Conservation (phyloP, 768 basidiomycete species). For the Tylopilus rubrobrunneus region DNA sequence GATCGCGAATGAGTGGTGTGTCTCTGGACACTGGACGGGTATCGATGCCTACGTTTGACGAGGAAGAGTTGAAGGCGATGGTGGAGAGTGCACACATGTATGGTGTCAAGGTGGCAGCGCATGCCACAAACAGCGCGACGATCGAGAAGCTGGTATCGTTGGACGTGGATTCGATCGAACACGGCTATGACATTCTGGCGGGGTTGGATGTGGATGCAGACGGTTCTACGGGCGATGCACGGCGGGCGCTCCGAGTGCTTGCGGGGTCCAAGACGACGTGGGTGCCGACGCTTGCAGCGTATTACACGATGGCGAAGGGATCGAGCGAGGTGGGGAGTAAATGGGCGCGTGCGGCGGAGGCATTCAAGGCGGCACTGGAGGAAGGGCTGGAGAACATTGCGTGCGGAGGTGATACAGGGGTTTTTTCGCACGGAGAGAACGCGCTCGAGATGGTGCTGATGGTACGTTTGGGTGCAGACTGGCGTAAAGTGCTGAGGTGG, state of each 20-base stretch:
- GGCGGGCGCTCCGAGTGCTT: not conserved
- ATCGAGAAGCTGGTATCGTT: not conserved
- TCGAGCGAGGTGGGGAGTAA: not conserved
- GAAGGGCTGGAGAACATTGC: not conserved
- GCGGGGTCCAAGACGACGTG: not conserved
- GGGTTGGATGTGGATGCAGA: not conserved
- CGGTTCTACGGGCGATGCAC: not conserved
- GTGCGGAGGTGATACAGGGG: not conserved
- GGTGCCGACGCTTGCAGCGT: not conserved
- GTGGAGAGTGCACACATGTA: slow-evolving; percentile 40
- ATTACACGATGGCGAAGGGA: not conserved
- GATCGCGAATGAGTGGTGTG: not conserved
- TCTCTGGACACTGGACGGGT: not conserved
- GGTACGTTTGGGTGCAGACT: not conserved
- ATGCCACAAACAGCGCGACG: not conserved
- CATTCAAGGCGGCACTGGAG: not conserved
- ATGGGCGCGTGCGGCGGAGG: not conserved
- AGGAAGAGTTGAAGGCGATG: slow-evolving; percentile 44
- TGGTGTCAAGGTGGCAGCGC: not conserved
- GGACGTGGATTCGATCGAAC: slow-evolving; percentile 55
- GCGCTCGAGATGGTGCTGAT: too few species aligned
- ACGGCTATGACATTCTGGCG: slow-evolving; percentile 37
- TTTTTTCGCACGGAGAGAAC: too few species aligned
- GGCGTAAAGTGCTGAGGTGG: not conserved
- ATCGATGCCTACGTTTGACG: slow-evolving; percentile 39